phyloP scores from a whole-genome alignment of 2,329 filamentous ascomycete genomes.

The Metarhizium rileyi region DNA sequence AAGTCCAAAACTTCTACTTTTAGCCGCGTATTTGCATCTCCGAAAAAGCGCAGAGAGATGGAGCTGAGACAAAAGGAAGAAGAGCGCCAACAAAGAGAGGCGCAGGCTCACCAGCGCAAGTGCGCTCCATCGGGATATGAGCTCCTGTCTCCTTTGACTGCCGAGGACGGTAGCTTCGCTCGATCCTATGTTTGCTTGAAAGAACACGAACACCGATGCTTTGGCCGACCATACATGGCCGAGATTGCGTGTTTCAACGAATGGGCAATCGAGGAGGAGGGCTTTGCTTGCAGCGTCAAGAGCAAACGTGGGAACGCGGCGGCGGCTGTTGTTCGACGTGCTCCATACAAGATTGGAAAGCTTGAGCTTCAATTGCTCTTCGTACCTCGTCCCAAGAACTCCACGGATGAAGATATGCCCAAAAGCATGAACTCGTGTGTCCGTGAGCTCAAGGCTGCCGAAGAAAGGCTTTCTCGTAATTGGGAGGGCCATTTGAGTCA shows the following conservation, averaged over 20 bases:
- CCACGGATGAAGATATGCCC: constrained; percentile 90
- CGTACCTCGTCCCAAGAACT: constrained; percentile 81
- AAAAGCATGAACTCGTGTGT: constrained; percentile 99
- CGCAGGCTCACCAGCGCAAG: constrained; percentile 51
- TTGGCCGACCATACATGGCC: constrained; percentile 75
- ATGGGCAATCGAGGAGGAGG: constrained; percentile 83
- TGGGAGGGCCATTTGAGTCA: constrained; percentile 90
- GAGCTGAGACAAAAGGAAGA: constrained; percentile 78
- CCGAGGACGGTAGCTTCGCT: constrained; percentile 86
- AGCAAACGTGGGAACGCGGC: constrained; percentile 73
- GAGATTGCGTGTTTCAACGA: constrained; percentile 97
- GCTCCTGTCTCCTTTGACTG: constrained; percentile 74
- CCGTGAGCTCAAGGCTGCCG: constrained; percentile 83
- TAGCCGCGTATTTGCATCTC: constrained; percentile 84
- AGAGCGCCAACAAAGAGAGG: constrained; percentile 56
- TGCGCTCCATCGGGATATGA: constrained; percentile 71
- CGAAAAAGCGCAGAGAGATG: constrained; percentile 93
- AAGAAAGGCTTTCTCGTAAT: constrained; percentile 65
- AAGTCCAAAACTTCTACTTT: constrained; percentile 79
- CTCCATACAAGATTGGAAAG: constrained; percentile 95
- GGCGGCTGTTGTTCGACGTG: constrained; percentile 62
- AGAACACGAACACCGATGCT: constrained; percentile 82
- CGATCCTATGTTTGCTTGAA: constrained; percentile 89
- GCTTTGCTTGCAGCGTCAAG: constrained; percentile 76
- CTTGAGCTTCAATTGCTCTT: constrained; percentile 90